phyloP scores from a whole-genome alignment of 495 filamentous ascomycete genomes.

The Ramalina intermedia region DNA sequence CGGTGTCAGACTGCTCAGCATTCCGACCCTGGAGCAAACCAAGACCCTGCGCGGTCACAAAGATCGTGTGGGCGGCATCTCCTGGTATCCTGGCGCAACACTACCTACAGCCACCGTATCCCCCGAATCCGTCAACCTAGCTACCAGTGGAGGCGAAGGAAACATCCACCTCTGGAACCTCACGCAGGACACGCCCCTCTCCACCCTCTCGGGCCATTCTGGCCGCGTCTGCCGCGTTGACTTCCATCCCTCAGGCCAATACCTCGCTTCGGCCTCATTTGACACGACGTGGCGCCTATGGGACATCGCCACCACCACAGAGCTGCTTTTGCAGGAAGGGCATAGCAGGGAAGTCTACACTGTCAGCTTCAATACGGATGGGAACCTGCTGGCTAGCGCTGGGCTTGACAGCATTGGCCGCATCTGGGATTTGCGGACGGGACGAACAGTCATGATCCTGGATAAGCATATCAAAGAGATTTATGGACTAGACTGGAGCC shows the following conservation, averaged over 20 bases:
- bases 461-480: constrained; percentile 91
- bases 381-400: constrained; percentile 76
- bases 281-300: constrained; percentile 96
- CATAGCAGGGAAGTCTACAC: constrained; percentile 86
- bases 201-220: constrained; percentile 73
- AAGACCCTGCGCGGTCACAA: constrained; percentile 64
- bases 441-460: constrained; percentile 88
- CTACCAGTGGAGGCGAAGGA: constrained; percentile 83
- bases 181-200: constrained; percentile 63
- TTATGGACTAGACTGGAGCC: constrained; percentile 80
- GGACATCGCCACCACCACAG: constrained; percentile 75
- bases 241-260: constrained; percentile 84
- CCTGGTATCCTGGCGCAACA: constrained; percentile 82
- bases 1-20: constrained; percentile 67
- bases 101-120: constrained; percentile 54
- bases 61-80: constrained; percentile 74
- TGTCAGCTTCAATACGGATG: constrained; percentile 77
- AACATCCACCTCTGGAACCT: constrained; percentile 85
- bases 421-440: constrained; percentile 93
- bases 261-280: constrained; percentile 83
- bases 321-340: constrained; percentile 84
- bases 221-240: constrained; percentile 82
- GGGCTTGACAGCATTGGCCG: constrained; percentile 88
- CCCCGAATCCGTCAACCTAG: constrained; percentile 62
- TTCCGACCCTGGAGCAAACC: constrained; percentile 69